These are phyloP conservation scores for Tylopilus sp. DNA, from an alignment of 768 basidiomycete species.

Conservation along the genomic window DNA sequence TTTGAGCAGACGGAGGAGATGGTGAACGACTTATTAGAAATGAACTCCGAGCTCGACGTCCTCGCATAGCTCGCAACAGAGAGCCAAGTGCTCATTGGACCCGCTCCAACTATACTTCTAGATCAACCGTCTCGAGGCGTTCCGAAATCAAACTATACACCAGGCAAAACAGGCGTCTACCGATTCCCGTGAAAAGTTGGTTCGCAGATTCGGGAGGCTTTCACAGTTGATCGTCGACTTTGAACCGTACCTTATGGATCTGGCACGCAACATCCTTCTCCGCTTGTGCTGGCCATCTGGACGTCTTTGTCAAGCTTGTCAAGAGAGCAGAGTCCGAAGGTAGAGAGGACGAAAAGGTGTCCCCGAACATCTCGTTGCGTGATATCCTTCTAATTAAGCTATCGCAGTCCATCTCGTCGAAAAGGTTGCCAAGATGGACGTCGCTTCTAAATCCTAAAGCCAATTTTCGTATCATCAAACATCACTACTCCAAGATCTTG, in stretches of 20 bases:
- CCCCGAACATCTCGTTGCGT: no score
- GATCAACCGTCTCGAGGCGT: conserved; percentile 88
- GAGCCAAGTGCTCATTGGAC: conserved; percentile 71
- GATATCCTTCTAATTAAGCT: no score
- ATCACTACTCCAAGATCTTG: conserved; percentile 87
- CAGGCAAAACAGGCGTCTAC: conserved; percentile 83
- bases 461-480: conserved; percentile 89
- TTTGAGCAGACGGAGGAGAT: conserved; percentile 94
- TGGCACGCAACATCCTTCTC: conserved; percentile 76
- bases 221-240: no score
- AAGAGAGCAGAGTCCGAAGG: conserved; percentile 95
- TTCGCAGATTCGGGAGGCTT: conserved; percentile 81
- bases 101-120: conserved; percentile 90
- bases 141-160: conserved; percentile 91
- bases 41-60: conserved; percentile 73
- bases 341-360: conserved; percentile 86
- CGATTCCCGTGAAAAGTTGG: conserved; percentile 62
- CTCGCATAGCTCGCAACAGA: conserved; percentile 74
- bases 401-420: conserved; percentile 94
- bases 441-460: conserved; percentile 93
- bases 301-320: no score
- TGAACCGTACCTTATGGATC: no score
- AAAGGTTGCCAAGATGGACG: conserved; percentile 88
- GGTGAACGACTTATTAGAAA: conserved; percentile 88
- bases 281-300: conserved; percentile 71